Base-by-base conservation (phyloP, 179 eudicot species). In the Spinacia oleracea region DNA sequence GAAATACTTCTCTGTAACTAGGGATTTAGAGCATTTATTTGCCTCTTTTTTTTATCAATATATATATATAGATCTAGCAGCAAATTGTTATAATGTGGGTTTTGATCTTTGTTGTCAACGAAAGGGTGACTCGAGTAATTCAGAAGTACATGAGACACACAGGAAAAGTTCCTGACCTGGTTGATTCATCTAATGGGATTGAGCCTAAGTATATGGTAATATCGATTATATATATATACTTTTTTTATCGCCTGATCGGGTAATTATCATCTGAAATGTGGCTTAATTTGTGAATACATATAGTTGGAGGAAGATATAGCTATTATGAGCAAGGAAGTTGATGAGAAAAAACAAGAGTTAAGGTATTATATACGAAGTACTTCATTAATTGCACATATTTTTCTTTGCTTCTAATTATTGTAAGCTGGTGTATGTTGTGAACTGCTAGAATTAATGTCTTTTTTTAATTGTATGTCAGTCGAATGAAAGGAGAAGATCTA, bases 401-500 rank as follows among this genome's bases (percentile, higher is more conserved):
- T 51, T 8, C 6, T 1, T 42, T 43, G n/a, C n/a, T n/a, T n/a
- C n/a, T n/a, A n/a, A n/a, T 27, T 0, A 4, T 55, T 55, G 18
- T 9, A 4, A 50, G n/a, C 18, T 66, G 23, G 40, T 1, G 16
- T 32, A 6, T 66, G 5, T 68, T 6, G 1, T 31, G 5, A 53
- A 10, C 38, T n/a, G n/a, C n/a, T 29, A 14, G 6, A 38, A 1
- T 38, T n/a, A n/a, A n/a, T n/a, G n/a, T n/a, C n/a, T n/a, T 0
- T 31, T 1, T 55, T 16, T 69, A n/a, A n/a, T 38, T 20, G 34
- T 9, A 27, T 51, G 73, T 70, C 81, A 91, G 95, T 81, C 88
- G 77, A 32, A 75, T 91, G 50, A 68, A 79, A 56, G 95, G 93
- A 48, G 91, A 91, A 76, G 89, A 86, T 42, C 81, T 91, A 55